Evolutionary conservation across 2,329 filamentous ascomycete species (phyloP), one percentile per base, ranked within the genome.

Genomic region (Fusarium beomiforme): DNA sequence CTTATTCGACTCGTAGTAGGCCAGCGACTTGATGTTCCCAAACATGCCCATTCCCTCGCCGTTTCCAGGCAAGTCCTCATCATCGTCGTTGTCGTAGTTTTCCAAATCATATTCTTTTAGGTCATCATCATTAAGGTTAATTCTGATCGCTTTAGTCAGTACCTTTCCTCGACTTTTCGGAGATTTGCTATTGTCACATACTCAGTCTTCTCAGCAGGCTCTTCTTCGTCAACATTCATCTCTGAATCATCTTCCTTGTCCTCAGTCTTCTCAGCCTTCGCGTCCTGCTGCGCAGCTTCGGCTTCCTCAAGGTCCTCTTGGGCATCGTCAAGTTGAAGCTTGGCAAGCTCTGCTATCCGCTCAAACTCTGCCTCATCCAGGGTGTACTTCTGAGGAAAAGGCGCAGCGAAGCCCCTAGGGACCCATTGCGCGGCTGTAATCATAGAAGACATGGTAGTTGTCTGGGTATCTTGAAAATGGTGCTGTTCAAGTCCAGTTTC

Each of bases 61-160:
- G 21, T 83, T 82, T 24, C 85, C 85, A 23, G 85, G 65, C 34
- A 75, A 72, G 11, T 71, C 69, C 31, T 79, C 80, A 19, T 93
- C 89, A 33, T 90, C 90, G 49, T 96, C 93, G 74, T 96, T 92
- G 76, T 99, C 96, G 81, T 99, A 99, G 81, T 97, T 91, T 71
- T 98, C 95, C 59, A 99, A 88, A 79, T 99, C 92, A 82, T 98
- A 99, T 82, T 99, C 94, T 82, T 95, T 96, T 53, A 99, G 87
- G 79, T 97, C 95, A 73, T 97, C 93, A 78, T 97, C 94, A 71
- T 92, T 85, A 39, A 76, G 54, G 60, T 65, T 49, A 29, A 89
- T 84, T 60, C 86, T 88, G 71, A 26, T n/a, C 42, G 8, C 4
- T n/a, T 41, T 62, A 29, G 60, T 76, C 42, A 76, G 66, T 64